phyloP scores from a whole-genome alignment of 2,329 filamentous ascomycete species.

The Pseudogymnoascus sp. region DNA sequence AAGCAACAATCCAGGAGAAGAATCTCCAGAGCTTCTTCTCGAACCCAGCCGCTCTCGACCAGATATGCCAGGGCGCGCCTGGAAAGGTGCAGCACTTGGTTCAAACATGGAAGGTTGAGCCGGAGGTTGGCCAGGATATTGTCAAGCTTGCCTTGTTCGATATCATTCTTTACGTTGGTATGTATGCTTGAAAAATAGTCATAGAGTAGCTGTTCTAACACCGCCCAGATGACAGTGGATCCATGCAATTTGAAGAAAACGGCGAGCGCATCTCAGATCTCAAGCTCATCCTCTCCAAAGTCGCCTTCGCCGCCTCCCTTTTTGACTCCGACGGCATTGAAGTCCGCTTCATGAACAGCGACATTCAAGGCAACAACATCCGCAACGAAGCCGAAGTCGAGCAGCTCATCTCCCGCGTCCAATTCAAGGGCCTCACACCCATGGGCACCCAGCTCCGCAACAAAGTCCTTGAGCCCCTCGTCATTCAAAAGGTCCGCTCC shows the following conservation, averaged over 20 bases:
- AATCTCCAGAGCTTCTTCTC: slow-evolving; percentile 10
- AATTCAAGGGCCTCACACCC: slow-evolving; percentile 59
- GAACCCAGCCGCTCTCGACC: slow-evolving; percentile 12
- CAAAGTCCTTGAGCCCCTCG: slow-evolving; percentile 56
- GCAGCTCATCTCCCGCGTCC: slow-evolving; percentile 47
- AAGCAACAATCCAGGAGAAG: slow-evolving; percentile 16
- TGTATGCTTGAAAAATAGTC: slow-evolving; percentile 13
- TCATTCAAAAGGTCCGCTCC: slow-evolving; percentile 43
- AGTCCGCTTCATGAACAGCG: slow-evolving; percentile 62
- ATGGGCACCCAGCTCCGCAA: slow-evolving; percentile 54
- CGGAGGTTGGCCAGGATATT: slow-evolving; percentile 28
- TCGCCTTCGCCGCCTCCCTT: slow-evolving; percentile 57
- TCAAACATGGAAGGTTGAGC: slow-evolving; percentile 24
- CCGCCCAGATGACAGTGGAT: slow-evolving; percentile 53
- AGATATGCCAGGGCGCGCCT: slow-evolving; percentile 10
- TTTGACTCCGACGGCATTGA: slow-evolving; percentile 63
- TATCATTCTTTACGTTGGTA: slow-evolving; percentile 26
- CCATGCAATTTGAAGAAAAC: slow-evolving; percentile 60
- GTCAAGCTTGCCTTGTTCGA: slow-evolving; percentile 30
- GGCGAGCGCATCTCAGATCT: slow-evolving; percentile 60
- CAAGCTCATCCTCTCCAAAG: slow-evolving; percentile 53
- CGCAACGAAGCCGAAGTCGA: slow-evolving; percentile 50
- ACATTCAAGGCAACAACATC: slow-evolving; percentile 45
- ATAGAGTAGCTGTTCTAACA: neutral
- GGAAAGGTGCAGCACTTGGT: slow-evolving; percentile 22